phyloP scores from a whole-genome alignment of 139 green algal species.

The Auxenochlorella pyrenoidosa region DNA sequence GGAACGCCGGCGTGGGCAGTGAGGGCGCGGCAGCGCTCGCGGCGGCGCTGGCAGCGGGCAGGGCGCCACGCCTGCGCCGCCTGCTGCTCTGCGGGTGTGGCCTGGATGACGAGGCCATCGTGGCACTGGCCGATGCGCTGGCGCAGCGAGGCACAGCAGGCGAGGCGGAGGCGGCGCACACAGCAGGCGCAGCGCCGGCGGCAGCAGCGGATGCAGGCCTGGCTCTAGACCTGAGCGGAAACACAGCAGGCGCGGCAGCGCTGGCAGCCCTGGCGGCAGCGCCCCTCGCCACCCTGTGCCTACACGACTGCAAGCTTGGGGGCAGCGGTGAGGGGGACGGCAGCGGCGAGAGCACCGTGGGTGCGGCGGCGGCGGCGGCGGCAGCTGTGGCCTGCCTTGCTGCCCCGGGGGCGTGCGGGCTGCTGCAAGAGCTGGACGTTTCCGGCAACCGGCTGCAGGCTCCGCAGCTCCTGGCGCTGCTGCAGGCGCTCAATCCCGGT shows the following conservation, averaged over 20 bases:
- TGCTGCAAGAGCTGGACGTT: slow-evolving; percentile 55
- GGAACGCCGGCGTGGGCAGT: neutral
- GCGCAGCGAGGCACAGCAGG: neutral
- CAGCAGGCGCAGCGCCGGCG: neutral
- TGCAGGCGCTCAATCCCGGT: slow-evolving; percentile 12
- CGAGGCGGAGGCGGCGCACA: neutral
- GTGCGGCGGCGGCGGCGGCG: neutral
- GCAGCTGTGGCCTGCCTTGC: neutral
- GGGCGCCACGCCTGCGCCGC: neutral
- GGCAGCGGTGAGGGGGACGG: neutral
- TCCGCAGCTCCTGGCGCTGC: slow-evolving; percentile 26
- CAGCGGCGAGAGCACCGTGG: neutral
- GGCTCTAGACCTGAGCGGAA: slow-evolving; percentile 18
- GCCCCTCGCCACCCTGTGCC: slow-evolving; percentile 8
- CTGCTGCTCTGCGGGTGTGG: slow-evolving; percentile 25
- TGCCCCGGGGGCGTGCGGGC: neutral
- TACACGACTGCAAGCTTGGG: slow-evolving; percentile 24
- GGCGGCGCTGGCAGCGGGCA: neutral
- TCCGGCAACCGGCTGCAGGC: slow-evolving; percentile 39
- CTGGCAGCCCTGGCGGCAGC: slow-evolving; percentile 4
- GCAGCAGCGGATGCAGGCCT: neutral
- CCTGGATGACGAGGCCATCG: slow-evolving; percentile 3
- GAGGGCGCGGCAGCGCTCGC: neutral
- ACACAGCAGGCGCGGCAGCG: neutral
- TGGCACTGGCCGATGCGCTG: neutral